Conservation (phyloP, 306 rosid genomes). For the Argentina anserina region DNA sequence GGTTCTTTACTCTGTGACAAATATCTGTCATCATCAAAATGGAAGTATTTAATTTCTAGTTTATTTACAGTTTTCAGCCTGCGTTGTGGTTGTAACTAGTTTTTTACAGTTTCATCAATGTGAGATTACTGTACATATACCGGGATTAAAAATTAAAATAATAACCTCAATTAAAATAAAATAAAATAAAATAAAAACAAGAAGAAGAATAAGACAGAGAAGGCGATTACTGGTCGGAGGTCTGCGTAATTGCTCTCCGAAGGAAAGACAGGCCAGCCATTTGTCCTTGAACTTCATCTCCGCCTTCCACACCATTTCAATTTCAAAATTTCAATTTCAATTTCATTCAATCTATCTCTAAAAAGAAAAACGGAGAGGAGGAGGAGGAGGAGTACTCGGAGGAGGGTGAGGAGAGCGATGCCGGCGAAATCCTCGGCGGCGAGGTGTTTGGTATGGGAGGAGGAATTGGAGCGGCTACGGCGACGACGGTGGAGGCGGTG, state of each 20-base stretch:
- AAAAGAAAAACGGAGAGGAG: too few relatives aligned
- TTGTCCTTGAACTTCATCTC: constrained; percentile 89
- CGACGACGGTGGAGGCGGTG: constrained; percentile 41
- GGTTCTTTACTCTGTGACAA: background rate
- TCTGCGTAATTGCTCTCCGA: constrained; percentile 89
- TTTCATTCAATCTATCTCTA: too few relatives aligned
- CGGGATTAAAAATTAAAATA: too few relatives aligned
- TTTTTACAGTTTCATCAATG: too few relatives aligned
- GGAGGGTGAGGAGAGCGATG: constrained; percentile 70
- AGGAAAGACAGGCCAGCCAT: constrained; percentile 88
- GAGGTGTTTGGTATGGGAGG: constrained; percentile 36
- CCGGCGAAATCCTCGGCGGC: constrained; percentile 61
- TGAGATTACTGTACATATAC: too few relatives aligned
- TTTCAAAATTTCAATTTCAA: too few relatives aligned
- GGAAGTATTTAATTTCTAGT: too few relatives aligned
- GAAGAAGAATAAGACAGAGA: background rate
- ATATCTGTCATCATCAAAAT: background rate
- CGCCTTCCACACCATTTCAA: constrained; percentile 47
- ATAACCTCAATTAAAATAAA: too few relatives aligned
- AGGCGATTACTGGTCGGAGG: constrained; percentile 58
- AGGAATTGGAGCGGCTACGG: constrained; percentile 19
- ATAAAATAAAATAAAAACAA: background rate
- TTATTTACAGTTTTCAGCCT: too few relatives aligned
- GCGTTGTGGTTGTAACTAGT: too few relatives aligned
- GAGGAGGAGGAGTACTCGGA: constrained; percentile 28